Conservation (phyloP, 2,329 filamentous ascomycete species). For the Apiospora hydei region DNA sequence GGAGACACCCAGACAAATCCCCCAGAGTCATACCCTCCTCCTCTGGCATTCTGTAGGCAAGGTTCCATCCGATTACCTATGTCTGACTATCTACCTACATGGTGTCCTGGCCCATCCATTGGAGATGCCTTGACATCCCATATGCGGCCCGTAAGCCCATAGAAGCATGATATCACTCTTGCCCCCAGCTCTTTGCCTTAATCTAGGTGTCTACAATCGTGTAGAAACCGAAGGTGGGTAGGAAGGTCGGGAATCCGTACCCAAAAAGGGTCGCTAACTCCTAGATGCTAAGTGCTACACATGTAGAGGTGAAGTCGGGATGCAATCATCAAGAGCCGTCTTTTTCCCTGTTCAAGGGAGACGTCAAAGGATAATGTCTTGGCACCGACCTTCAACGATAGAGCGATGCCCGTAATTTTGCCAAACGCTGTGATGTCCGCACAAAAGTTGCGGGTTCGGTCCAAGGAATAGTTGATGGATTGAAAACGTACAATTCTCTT, state of each 20-base stretch:
- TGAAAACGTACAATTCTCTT: not conserved
- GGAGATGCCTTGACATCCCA: conserved; percentile 4
- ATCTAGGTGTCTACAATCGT: not conserved
- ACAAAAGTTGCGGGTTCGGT: not conserved
- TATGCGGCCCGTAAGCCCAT: not conserved
- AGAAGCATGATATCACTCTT: conserved; percentile 10
- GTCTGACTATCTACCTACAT: conserved; percentile 16
- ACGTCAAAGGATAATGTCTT: conserved; percentile 13
- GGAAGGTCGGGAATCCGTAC: not conserved
- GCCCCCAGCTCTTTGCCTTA: not conserved
- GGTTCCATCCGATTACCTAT: conserved; percentile 9
- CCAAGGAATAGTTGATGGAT: not conserved
- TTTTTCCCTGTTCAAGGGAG: not conserved
- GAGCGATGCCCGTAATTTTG: not conserved
- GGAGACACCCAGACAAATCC: conserved; percentile 16
- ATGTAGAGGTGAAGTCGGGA: not conserved
- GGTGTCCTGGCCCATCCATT: not conserved
- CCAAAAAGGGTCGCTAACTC: not conserved
- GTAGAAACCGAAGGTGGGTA: conserved; percentile 3
- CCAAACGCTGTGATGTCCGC: not conserved
- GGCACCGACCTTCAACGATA: conserved; percentile 5
- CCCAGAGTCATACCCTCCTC: not conserved
- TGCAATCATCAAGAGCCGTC: not conserved
- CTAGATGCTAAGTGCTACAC: conserved; percentile 2
- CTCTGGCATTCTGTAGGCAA: not conserved